Evolutionary conservation across 139 green algal genomes (phyloP).

Genomic region (Chlamydomonas incerta): DNA sequence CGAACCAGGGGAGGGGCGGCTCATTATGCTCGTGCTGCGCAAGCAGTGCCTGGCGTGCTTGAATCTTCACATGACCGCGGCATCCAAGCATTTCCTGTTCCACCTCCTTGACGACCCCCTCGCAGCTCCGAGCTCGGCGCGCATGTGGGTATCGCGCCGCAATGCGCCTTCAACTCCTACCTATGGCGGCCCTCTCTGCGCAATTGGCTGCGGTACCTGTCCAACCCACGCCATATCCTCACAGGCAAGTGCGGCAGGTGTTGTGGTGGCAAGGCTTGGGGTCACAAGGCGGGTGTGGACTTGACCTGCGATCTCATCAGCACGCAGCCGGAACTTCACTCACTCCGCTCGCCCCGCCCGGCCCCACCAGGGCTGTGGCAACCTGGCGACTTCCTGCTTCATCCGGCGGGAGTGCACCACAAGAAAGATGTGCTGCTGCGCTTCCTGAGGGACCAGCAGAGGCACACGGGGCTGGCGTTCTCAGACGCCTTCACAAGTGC

Average conservation of each 20-base stretch:
- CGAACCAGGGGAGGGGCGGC: too few relatives aligned
- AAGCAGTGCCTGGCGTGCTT: too few relatives aligned
- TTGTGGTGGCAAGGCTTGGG: too few relatives aligned
- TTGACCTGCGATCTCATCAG: too few relatives aligned
- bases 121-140: background rate
- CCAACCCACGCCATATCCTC: background rate
- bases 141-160: constrained; percentile 49
- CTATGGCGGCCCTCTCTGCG: constrained; percentile 45
- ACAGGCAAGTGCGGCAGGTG: background rate
- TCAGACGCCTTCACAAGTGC: too few relatives aligned
- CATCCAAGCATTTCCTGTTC: too few relatives aligned
- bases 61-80: too few relatives aligned
- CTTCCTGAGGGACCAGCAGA: background rate
- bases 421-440: constrained; percentile 38
- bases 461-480: too few relatives aligned
- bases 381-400: constrained; percentile 54
- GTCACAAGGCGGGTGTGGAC: too few relatives aligned
- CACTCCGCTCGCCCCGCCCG: background rate
- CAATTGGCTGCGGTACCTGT: constrained; percentile 36
- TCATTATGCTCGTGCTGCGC: too few relatives aligned
- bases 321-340: too few relatives aligned
- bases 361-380: constrained; percentile 30
- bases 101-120: too few relatives aligned
- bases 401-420: constrained; percentile 54
- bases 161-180: constrained; percentile 69